Base-by-base conservation (phyloP, 163 green algal species). In the Scenedesmus sp. region DNA sequence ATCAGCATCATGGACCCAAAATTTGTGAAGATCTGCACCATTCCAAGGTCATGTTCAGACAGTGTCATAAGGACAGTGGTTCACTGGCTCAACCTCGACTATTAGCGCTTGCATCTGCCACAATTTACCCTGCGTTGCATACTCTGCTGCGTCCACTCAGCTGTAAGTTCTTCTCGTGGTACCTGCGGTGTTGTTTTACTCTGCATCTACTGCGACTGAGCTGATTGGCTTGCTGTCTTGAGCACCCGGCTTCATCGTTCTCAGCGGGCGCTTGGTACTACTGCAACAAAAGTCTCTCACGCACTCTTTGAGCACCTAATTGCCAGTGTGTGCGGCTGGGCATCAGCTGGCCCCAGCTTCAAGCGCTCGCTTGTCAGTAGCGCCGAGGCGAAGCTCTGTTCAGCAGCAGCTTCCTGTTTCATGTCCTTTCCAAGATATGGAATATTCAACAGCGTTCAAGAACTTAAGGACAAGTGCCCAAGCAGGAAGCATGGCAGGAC, bases 381-480 rank as follows among this genome's bases (percentile, higher is more conserved):
- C 13, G 65, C 65, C 1, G 5, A 76, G 65, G n/a, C n/a, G n/a
- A 37, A 30, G 30, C 65, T 76, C 30, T 18, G 15, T 18, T 18
- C 65, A 24, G 65, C 30, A 76, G 30, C 65, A 76, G 65, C 0
- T 37, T 76, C 65, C 65, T 76, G 65, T 76, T 76, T 76, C 65
- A 76, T 76, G 65, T 76, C 65, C 30, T 76, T 76, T 18, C 65
- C 65, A 76, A 76, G 65, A 76, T 76, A 76, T 76, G 65, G 30
- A 37, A 26, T 76, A 20, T 76, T 76, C 65, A 76, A 76, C 65
- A 76, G 9, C 65, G 40, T 90, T 1, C 33, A 90, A 53, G 37
- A 78, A 46, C 33, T 90, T n/a, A 90, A 90, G 72, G 2, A 83
- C n/a, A 43, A 59, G 20, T 90, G 51, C 85, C 85, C 85, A 35